A percentile compares a stretch with the other conserved stretches of the same genome.
Evolutionary conservation across 257 asterid species (phyloP).

Genomic region (Leptodermis oblonga): DNA sequence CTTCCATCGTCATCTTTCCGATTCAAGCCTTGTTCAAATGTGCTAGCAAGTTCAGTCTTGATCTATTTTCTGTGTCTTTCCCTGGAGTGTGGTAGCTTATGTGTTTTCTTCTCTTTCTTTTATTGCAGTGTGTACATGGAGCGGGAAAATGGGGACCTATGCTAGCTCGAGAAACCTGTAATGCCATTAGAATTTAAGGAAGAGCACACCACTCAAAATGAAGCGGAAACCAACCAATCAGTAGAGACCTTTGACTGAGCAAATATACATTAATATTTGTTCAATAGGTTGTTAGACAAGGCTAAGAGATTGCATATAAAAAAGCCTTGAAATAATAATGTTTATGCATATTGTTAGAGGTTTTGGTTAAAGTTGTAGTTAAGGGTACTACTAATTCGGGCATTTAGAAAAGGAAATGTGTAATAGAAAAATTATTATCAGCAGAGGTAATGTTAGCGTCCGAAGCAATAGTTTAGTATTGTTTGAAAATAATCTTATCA

Average conservation of each 20-base stretch:
- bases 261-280: slow-evolving; percentile 16
- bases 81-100: not conserved
- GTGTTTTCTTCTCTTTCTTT: not conserved
- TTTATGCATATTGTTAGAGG: slow-evolving; percentile 17
- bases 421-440: too few species aligned
- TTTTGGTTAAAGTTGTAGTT: slow-evolving; percentile 6
- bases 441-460: too few species aligned
- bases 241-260: slow-evolving; percentile 33
- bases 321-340: slow-evolving; percentile 7
- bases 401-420: too few species aligned
- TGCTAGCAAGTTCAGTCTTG: not conserved
- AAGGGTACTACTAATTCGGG: slow-evolving; percentile 6
- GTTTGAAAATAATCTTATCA: too few species aligned
- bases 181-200: slow-evolving; percentile 18
- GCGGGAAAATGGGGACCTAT: slow-evolving; percentile 16
- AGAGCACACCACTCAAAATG: slow-evolving; percentile 1
- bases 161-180: slow-evolving; percentile 20
- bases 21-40: not conserved
- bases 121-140: not conserved
- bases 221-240: slow-evolving; percentile 18
- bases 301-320: not conserved
- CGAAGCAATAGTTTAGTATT: too few species aligned
- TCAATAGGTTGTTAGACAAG: not conserved
- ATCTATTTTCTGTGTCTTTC: not conserved
- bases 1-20: slow-evolving; percentile 39